phyloP scores from a whole-genome alignment of 2,329 filamentous ascomycete species.

The Byssochlamys sp. region DNA sequence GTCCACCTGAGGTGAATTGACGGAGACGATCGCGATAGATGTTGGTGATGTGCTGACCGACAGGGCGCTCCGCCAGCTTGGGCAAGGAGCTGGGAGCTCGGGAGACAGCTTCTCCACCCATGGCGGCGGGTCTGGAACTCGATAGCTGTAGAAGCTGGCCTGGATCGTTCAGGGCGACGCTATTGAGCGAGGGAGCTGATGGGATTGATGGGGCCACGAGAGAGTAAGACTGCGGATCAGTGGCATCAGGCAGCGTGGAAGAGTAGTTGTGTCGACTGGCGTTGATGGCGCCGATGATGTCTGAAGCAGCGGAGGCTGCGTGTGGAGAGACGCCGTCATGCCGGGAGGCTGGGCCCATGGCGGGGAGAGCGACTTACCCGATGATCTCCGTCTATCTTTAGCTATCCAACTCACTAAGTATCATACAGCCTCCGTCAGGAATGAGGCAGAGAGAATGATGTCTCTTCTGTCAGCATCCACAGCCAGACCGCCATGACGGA shows the following conservation, averaged over 20 bases:
- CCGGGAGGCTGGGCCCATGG: not conserved
- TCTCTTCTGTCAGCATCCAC: not conserved
- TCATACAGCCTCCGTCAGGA: not conserved
- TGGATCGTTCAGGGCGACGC: not conserved
- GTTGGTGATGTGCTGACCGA: slow-evolving; percentile 70
- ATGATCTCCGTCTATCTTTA: not conserved
- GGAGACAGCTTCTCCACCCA: slow-evolving; percentile 30
- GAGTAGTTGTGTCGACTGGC: not conserved
- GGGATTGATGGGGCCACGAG: not conserved
- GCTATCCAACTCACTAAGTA: not conserved
- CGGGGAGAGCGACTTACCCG: not conserved
- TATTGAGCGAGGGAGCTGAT: not conserved
- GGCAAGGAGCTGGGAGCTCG: slow-evolving; percentile 38
- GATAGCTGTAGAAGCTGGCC: not conserved
- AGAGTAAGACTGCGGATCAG: not conserved
- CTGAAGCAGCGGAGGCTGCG: not conserved
- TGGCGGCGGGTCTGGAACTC: slow-evolving; percentile 8
- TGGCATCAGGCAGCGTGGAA: not conserved
- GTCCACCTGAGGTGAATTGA: slow-evolving; percentile 68
- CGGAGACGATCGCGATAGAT: slow-evolving; percentile 78
- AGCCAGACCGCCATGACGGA: not conserved
- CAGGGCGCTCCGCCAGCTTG: slow-evolving; percentile 42
- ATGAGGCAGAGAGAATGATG: not conserved
- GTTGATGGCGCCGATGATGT: not conserved
- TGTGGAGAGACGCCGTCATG: not conserved